Percentiles rank a stretch among this genome's conserved stretches.
Evolutionary conservation across 306 rosid genomes (phyloP).

Genomic region (Albizia julibrissin): DNA sequence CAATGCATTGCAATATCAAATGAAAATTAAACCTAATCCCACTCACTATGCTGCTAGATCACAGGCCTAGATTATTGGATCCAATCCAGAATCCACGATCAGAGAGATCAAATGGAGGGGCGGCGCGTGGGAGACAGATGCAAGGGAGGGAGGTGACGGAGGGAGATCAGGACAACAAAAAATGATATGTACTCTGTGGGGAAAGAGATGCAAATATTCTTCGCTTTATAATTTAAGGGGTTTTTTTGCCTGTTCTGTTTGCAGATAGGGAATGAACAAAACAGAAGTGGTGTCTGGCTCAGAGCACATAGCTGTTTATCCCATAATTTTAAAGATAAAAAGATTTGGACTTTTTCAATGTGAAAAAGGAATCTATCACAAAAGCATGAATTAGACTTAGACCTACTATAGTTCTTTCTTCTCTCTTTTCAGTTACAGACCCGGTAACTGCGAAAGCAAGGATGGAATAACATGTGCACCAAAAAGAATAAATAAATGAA

Average conservation of each 20-base stretch:
- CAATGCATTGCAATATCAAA: neutral
- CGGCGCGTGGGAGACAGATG: conserved; percentile 33
- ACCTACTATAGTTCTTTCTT: neutral
- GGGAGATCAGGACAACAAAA: conserved; percentile 14
- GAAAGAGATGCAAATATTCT: conserved; percentile 35
- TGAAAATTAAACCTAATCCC: neutral
- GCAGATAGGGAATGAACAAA: conserved; percentile 45
- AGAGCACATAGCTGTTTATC: conserved; percentile 10
- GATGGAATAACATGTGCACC: neutral
- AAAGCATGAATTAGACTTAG: neutral
- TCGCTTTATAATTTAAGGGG: conserved; percentile 40
- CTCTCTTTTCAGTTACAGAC: neutral
- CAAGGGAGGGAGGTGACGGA: neutral
- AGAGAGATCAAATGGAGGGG: neutral
- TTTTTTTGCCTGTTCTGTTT: conserved; percentile 25
- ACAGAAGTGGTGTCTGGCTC: conserved; percentile 30
- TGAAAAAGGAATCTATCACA: neutral
- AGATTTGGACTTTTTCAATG: neutral
- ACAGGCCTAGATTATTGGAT: neutral
- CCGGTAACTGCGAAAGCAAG: neutral
- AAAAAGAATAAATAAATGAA: neutral
- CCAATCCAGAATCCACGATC: neutral
- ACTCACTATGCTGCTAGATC: neutral
- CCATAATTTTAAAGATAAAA: neutral
- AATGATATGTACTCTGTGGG: conserved; percentile 40